Conservation (phyloP, 1,284 basidiomycete species). For the Trichosporon sp. region DNA sequence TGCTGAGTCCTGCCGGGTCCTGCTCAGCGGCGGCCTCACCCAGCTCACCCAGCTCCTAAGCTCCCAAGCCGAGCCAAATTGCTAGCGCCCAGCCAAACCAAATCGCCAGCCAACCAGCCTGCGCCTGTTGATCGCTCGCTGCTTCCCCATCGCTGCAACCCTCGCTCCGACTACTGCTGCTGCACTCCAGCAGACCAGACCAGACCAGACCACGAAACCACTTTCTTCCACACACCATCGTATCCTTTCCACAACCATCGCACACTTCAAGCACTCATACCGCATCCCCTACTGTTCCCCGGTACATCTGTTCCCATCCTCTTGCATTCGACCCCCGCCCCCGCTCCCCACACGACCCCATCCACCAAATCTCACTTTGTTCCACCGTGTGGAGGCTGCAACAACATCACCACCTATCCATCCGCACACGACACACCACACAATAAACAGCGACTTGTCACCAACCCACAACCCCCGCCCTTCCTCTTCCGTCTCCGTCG, state of each 20-base stretch:
- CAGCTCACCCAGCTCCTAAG: background rate
- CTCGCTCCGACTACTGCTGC: background rate
- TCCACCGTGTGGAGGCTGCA: slow-evolving; percentile 14
- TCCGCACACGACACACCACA: slow-evolving; percentile 6
- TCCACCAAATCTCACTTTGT: background rate
- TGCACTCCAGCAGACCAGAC: background rate
- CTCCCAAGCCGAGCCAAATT: background rate
- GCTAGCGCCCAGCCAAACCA: background rate
- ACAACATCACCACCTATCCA: background rate
- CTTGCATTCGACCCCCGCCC: background rate
- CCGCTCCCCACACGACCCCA: background rate
- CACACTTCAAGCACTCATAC: background rate
- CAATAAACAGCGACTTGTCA: background rate
- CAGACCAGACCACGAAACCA: background rate
- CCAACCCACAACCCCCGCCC: background rate
- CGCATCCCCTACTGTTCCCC: background rate
- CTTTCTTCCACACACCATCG: background rate
- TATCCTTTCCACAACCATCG: background rate
- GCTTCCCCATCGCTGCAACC: background rate
- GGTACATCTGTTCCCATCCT: background rate
- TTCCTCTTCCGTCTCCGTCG: background rate
- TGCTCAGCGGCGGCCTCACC: background rate
- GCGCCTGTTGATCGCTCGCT: background rate
- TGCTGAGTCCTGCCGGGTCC: too few species aligned
- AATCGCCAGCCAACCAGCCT: background rate